phyloP scores from a whole-genome alignment of 108 stramenopile genomes.

The Pelagomonas calceolata region DNA sequence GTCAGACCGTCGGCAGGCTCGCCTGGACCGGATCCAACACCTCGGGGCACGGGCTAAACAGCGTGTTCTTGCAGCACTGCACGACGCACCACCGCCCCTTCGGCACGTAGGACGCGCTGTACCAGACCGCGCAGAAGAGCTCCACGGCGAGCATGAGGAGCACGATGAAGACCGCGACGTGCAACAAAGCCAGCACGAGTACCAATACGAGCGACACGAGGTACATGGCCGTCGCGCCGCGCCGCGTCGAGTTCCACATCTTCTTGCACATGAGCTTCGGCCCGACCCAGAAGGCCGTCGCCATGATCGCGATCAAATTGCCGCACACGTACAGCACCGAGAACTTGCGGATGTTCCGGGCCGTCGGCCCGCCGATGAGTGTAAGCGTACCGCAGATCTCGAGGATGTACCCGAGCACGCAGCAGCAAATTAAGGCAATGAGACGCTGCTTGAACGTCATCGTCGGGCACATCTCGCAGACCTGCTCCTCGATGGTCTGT shows the following conservation, averaged over 20 bases:
- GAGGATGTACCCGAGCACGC: constrained; percentile 29
- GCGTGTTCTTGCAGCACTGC: background rate
- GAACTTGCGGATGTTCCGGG: constrained; percentile 14
- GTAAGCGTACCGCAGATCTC: background rate
- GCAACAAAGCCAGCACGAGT: constrained; percentile 4
- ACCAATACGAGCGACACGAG: constrained; percentile 14
- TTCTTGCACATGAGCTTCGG: constrained; percentile 12
- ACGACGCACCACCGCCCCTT: constrained; percentile 6
- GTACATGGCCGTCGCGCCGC: constrained; percentile 11
- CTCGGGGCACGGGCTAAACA: constrained; percentile 9
- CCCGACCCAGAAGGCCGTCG: constrained; percentile 15
- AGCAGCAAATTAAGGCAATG: constrained; percentile 25
- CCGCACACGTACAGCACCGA: constrained; percentile 10
- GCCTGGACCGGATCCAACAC: constrained; percentile 1
- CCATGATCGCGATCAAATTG: background rate
- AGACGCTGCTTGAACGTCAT: constrained; percentile 31
- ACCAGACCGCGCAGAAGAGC: constrained; percentile 8
- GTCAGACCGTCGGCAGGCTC: background rate
- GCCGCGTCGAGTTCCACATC: constrained; percentile 8
- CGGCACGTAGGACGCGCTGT: constrained; percentile 8
- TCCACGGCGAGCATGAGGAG: constrained; percentile 8
- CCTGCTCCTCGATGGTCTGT: constrained; percentile 18
- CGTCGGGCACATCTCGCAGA: constrained; percentile 29
- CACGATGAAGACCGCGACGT: constrained; percentile 3
- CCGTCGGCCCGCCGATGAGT: background rate